Evolutionary conservation across 768 basidiomycete species (phyloP).

Genomic region (Dacryopinax primogenitus): DNA sequence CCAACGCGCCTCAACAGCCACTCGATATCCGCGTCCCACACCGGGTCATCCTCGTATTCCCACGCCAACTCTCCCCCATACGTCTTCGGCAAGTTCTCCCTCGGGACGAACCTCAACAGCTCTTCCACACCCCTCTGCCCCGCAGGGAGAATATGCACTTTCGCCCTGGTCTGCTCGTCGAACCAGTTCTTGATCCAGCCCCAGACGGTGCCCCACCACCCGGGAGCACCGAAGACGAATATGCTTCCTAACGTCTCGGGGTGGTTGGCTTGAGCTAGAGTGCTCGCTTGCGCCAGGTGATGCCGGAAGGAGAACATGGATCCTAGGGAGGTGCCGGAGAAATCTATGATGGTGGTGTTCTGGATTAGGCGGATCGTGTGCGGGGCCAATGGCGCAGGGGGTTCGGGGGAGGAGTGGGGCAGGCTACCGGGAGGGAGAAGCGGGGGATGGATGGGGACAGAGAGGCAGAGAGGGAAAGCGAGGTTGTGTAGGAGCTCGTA

Average conservation of each 20-base stretch:
- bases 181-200: constrained; percentile 77
- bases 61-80: constrained; percentile 70
- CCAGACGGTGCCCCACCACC: constrained; percentile 76
- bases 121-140: constrained; percentile 20
- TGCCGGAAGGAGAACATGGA: constrained; percentile 56
- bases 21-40: constrained; percentile 39
- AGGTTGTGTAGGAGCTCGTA: constrained; percentile 59
- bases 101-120: constrained; percentile 40
- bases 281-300: constrained; percentile 64
- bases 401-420: constrained; percentile 36
- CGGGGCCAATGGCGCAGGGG: constrained; percentile 33
- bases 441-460: constrained; percentile 37
- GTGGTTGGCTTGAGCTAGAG: constrained; percentile 65
- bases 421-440: constrained; percentile 12
- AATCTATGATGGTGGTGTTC: constrained; percentile 53
- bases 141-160: constrained; percentile 50
- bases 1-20: neutral
- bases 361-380: constrained; percentile 10
- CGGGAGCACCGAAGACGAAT: constrained; percentile 58
- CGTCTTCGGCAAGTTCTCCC: constrained; percentile 43
- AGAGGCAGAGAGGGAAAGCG: constrained; percentile 47
- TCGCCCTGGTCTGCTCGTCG: constrained; percentile 62
- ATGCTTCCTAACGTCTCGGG: constrained; percentile 62
- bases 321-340: constrained; percentile 46
- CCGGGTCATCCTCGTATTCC: constrained; percentile 54